A percentile compares a stretch with the other conserved stretches of the same genome.
These are phyloP conservation scores for Aspergillus quadrilineatus DNA, from an alignment of 2,329 filamentous ascomycete genomes.

Conservation along the genomic window DNA sequence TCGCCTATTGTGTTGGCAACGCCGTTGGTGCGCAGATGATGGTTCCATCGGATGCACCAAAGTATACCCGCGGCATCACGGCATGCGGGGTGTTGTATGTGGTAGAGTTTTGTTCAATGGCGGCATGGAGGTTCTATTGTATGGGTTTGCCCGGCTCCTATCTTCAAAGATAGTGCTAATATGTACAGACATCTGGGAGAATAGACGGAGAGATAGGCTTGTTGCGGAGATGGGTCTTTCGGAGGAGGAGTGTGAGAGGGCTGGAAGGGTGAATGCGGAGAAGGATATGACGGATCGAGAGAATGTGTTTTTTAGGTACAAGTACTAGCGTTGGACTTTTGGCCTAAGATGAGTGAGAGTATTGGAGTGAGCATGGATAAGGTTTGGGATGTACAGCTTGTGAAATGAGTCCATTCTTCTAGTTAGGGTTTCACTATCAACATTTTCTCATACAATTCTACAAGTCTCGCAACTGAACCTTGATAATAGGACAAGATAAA, in stretches of 20 bases:
- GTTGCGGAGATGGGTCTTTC: not conserved
- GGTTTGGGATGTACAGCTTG: no score
- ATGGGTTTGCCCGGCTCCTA: not conserved
- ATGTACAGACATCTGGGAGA: not conserved
- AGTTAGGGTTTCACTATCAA: no score
- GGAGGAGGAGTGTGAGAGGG: not conserved
- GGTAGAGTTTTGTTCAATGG: not conserved
- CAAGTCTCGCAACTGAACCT: not conserved
- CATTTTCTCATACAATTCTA: not conserved
- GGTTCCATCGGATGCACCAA: not conserved
- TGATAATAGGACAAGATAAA: no score
- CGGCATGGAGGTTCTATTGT: not conserved
- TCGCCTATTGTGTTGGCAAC: conserved; percentile 5
- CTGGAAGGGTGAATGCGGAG: not conserved
- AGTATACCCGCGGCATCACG: not conserved
- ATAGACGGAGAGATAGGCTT: not conserved
- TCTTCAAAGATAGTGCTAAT: not conserved
- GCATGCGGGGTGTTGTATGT: not conserved
- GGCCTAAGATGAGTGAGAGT: no score
- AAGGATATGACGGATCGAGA: conserved; percentile 2
- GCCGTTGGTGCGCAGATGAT: conserved; percentile 1
- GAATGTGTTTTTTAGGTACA: conserved; percentile 5
- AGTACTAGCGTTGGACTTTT: not conserved
- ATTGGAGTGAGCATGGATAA: no score
- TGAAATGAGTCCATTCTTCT: not conserved